These are phyloP conservation scores for Penicillium argentinense DNA, from an alignment of 495 filamentous ascomycete species.

Conservation along the genomic window DNA sequence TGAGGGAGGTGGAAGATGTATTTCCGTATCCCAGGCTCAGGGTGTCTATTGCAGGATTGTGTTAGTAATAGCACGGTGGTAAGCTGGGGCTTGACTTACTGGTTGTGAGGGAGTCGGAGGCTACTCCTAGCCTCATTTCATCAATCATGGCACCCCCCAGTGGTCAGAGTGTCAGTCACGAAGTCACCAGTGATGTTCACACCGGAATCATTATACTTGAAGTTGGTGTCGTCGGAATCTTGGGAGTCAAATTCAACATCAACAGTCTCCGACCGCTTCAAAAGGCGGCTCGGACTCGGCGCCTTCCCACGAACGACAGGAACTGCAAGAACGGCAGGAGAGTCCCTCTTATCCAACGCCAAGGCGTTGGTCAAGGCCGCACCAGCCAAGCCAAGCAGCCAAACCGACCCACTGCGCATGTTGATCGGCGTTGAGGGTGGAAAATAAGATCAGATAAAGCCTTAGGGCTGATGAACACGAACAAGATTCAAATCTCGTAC, in stretches of 20 bases:
- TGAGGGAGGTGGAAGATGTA: slow-evolving; percentile 13
- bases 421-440: background rate
- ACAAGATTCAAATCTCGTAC: background rate
- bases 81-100: background rate
- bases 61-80: background rate
- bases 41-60: background rate
- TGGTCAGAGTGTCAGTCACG: slow-evolving; percentile 10
- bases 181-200: background rate
- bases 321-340: slow-evolving; percentile 5
- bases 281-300: background rate
- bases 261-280: background rate
- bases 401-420: slow-evolving; percentile 11
- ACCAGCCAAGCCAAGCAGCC: slow-evolving; percentile 4
- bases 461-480: background rate
- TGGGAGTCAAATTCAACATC: background rate
- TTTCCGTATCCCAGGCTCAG: slow-evolving; percentile 12
- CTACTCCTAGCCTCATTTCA: slow-evolving; percentile 10
- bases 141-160: slow-evolving; percentile 1
- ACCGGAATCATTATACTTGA: slow-evolving; percentile 6
- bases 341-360: slow-evolving; percentile 9
- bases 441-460: background rate
- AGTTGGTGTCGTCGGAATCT: background rate
- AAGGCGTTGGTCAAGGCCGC: slow-evolving; percentile 6
- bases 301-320: background rate
- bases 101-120: background rate